phyloP scores from a whole-genome alignment of 2,329 filamentous ascomycete genomes.

The Aspergillus fischeri region DNA sequence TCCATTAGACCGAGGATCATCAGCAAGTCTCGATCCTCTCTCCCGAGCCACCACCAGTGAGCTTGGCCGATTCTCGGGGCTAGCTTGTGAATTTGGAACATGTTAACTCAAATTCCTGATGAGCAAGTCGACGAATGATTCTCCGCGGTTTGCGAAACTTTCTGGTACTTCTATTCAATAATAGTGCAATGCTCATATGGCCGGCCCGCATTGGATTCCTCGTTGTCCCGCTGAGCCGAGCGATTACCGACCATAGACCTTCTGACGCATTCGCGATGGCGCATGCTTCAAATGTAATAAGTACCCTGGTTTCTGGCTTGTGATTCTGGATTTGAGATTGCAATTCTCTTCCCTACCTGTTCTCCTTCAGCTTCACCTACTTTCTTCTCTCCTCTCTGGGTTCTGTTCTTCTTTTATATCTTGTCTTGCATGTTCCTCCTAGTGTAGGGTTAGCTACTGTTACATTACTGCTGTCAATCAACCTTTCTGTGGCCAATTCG shows the following conservation, averaged over 20 bases:
- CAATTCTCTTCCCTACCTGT: constrained; percentile 1
- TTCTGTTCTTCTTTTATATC: constrained; percentile 4
- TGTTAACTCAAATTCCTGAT: constrained; percentile 2
- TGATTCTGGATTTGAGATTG: constrained; percentile 16
- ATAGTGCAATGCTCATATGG: constrained; percentile 9
- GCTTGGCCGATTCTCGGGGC: constrained; percentile 23
- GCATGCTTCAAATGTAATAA: constrained; percentile 26
- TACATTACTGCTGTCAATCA: not conserved
- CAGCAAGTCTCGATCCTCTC: constrained; percentile 32
- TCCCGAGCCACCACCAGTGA: constrained; percentile 31
- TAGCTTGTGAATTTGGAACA: constrained; percentile 25
- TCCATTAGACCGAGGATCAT: constrained; percentile 40
- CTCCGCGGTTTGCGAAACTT: constrained; percentile 5
- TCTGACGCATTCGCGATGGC: constrained; percentile 28
- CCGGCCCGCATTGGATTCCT: constrained; percentile 21
- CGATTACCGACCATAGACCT: constrained; percentile 32
- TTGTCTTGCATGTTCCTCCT: not conserved
- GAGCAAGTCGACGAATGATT: not conserved
- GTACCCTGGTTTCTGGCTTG: constrained; percentile 28
- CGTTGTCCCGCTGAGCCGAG: constrained; percentile 37
- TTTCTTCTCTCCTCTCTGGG: constrained; percentile 4
- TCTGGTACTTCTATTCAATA: not conserved
- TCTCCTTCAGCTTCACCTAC: constrained; percentile 3
- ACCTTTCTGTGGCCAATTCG: not conserved
- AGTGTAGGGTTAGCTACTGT: not conserved